Conservation (phyloP, 805 yeast genomes). For the Starmerella powellii region DNA sequence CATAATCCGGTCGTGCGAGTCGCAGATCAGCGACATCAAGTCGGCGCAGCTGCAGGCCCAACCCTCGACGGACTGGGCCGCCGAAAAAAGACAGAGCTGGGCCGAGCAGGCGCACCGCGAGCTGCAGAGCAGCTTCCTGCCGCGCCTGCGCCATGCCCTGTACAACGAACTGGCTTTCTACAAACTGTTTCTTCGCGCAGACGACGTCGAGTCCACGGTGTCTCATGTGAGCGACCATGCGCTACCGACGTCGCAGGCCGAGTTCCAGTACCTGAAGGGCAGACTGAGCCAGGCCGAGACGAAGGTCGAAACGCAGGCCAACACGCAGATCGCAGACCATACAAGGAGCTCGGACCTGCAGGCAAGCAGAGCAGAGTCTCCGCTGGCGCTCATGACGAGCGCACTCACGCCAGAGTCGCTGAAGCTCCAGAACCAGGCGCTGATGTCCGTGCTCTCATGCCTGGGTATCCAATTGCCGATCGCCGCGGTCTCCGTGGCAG, state of each 20-base stretch:
- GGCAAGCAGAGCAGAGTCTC: too few species aligned
- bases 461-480: conserved; percentile 31
- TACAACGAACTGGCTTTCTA: conserved; percentile 28
- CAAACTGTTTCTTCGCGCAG: conserved; percentile 29
- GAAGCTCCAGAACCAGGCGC: conserved; percentile 26
- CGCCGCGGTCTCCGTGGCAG: conserved; percentile 25
- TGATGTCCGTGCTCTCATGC: conserved; percentile 23
- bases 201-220: conserved; percentile 28
- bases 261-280: conserved; percentile 28
- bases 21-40: conserved; percentile 17
- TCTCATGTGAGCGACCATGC: conserved; percentile 17
- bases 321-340: too few species aligned
- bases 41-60: not conserved
- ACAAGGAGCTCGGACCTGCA: too few species aligned
- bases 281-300: conserved; percentile 18
- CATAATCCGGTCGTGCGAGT: conserved; percentile 25
- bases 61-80: too few species aligned
- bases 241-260: conserved; percentile 25
- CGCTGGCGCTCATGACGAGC: too few species aligned
- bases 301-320: too few species aligned
- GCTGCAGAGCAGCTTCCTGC: conserved; percentile 27
- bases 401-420: conserved; percentile 1
- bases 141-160: conserved; percentile 21
- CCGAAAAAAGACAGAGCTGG: conserved; percentile 25
- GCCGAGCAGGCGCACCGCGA: conserved; percentile 31